A percentile compares a stretch with the other conserved stretches of the same genome.
Conservation (phyloP, 2,329 filamentous ascomycete species). For the Sphaerulina populicola region DNA sequence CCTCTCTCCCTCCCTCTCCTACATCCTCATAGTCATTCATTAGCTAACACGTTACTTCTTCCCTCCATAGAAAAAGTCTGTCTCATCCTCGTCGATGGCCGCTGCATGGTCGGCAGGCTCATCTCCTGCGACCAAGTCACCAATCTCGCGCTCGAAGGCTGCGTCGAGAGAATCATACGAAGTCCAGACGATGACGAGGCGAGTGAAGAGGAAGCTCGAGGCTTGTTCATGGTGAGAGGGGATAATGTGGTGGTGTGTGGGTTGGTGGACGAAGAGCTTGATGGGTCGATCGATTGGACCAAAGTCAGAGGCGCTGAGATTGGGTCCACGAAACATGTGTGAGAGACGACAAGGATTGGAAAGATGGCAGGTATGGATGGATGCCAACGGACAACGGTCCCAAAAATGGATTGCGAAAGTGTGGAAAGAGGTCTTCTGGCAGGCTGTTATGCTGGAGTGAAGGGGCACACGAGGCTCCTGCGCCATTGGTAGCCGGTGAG, state of each 20-base stretch:
- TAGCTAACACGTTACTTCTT: no score
- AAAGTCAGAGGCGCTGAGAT: slow-evolving; percentile 80
- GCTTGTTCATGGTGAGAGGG: slow-evolving; percentile 83
- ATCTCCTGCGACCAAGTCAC: slow-evolving; percentile 83
- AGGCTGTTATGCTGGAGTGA: background rate
- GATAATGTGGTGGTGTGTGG: slow-evolving; percentile 92
- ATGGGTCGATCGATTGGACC: slow-evolving; percentile 84
- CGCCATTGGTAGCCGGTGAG: background rate
- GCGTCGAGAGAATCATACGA: slow-evolving; percentile 83
- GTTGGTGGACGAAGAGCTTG: slow-evolving; percentile 79
- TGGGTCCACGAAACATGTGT: slow-evolving; percentile 62
- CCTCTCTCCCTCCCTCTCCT: no score
- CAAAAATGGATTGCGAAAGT: background rate
- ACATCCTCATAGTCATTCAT: background rate
- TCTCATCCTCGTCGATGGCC: slow-evolving; percentile 84
- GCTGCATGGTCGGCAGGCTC: slow-evolving; percentile 67
- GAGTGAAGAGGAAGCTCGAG: slow-evolving; percentile 71
- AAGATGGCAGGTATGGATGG: background rate
- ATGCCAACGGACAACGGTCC: background rate
- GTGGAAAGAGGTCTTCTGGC: background rate
- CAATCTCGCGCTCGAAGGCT: slow-evolving; percentile 77
- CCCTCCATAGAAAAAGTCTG: slow-evolving; percentile 67
- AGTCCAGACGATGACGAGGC: slow-evolving; percentile 73
- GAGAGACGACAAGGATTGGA: background rate
- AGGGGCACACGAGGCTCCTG: background rate